Evolutionary conservation across 331 rosid genomes (phyloP), one percentile per base, ranked within the genome.

Genomic region (Phaseolus coccineus): DNA sequence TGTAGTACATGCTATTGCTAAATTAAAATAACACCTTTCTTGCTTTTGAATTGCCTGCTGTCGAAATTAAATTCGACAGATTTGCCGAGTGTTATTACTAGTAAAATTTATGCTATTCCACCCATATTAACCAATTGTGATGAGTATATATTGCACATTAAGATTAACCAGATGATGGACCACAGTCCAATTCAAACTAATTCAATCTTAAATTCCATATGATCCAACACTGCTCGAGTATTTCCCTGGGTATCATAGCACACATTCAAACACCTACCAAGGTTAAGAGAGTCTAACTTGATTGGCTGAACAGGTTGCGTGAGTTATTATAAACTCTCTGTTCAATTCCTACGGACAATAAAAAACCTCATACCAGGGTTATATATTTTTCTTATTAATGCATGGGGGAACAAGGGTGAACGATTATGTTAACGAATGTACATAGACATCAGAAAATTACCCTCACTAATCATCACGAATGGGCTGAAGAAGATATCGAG

Each of bases 401-500:
- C 8, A 53, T 59, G 25, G 33, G 63, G 69, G 24, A 6, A 30
- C 48, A 6, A 6, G 50, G 50, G 39, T 37, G 66, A 16, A 19
- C 15, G 8, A 65, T 71, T 66, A 42, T 57, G 64, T 51, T n/a
- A 72, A 71, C n/a, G 22, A 47, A 42, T 65, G 57, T 25, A 66
- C 67, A 57, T 22, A 27, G 58, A 39, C 51, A 84, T 75, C 11
- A 25, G 69, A 24, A 4, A 69, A 57, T 73, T 71, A 88, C 91
- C 89, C 80, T 88, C 51, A 86, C 77, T 84, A 85, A 80, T 84
- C 90, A 77, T 68, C 76, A 30, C 65, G 90, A 74, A 81, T 73
- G 58, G 82, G 82, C 79, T 89, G 94, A 84, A 94, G 93, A 70
- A 92, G 76, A 82, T 75, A 85, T 58, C 84, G 86, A 76, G 95